Base-by-base conservation (phyloP, 345 rosid genomes). In the Eucalyptus polyanthemos region DNA sequence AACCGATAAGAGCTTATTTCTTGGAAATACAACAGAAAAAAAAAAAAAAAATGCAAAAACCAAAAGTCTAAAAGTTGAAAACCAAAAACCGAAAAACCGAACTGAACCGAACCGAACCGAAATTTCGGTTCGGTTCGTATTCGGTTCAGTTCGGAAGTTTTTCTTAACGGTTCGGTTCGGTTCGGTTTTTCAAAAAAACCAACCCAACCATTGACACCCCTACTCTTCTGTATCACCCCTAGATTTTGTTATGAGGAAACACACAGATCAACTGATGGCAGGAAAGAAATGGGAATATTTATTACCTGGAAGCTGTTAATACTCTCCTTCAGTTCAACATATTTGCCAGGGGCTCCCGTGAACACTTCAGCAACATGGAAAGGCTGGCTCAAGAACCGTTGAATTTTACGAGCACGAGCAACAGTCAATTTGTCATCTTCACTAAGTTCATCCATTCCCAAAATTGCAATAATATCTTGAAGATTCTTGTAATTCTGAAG, bases 371-470 rank as follows among this genome's bases (percentile, higher is more conserved):
- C 99, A 29, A 98, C 99, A 58, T 98, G 99, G 99, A 97, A 98
- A 40, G 99, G 99, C 94, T 97, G 99, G 91, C 99, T 98, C 96
- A 97, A 94, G 95, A 98, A 98, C 90, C 95, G 95, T 90, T 96
- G 98, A 90, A 97, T 98, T 92, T 97, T 98, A 88, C 99, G 99
- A 69, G 99, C 99, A 89, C 98, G 98, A 11, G 99, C 97, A 88
- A 98, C 99, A 11, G 99, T 97, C 93, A 98, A 88, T 83, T 98
- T 98, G 90, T 98, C 99, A 91, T 98, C 99, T 94, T 98, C 99
- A 94, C 99, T 98, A 16, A 98, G 99, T 95, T 98, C 99, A 92
- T 98, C 99, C 99, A 98, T 95, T 58, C 99, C 99, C 95, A 98
- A 88, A 93, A 98, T 98, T 89, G 99, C 99, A 88, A 98, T 98